Base-by-base conservation (phyloP, 345 rosid species). In the Alliaria petiolata region DNA sequence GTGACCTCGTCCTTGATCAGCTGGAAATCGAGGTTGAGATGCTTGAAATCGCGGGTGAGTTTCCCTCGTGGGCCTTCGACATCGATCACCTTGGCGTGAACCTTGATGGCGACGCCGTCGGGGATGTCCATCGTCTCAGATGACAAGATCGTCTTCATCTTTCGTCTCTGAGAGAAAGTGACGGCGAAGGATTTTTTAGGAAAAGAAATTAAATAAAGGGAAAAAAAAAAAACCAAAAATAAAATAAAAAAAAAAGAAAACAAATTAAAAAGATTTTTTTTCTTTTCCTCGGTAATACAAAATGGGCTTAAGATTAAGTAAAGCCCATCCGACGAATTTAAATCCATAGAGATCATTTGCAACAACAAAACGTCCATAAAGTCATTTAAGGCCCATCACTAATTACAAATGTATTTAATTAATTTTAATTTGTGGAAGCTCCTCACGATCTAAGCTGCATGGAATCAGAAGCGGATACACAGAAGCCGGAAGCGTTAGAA, bases 101-200 rank as follows among this genome's bases (percentile, higher is more conserved):
- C 78, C 64, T 83, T 86, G 70, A 86, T 80, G 66, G 58, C 35
- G 8, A 84, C 78, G 43, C 84, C 84, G 0, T 86, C 87, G 6
- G 91, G 91, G 26, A 86, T 81, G 46, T 86, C 91, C 91, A 86
- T 86, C 1, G 85, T 74, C 63, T 86, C 91, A 0, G 89, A 83
- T 3, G 91, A 85, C 1, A 83, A 61, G 3, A 85, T 85, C 10
- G 83, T 74, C 80, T 85, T 85, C 89, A 85, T 83, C 34, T 65
- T 69, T 16, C 31, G 49, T 13, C 68, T 44, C 75, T 57, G 20
- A 43, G 46, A 2, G 26, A 30, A 11, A 26, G 51, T 19, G 58
- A 64, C 77, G 64, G 65, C 71, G 17, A 2, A 14, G 17, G 38
- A 4, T 65, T 19, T 35, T 44, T n/a, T n/a, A n/a, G n/a, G n/a